Evolutionary conservation across 106 monocot species (phyloP).

Genomic region (Allium sativum): DNA sequence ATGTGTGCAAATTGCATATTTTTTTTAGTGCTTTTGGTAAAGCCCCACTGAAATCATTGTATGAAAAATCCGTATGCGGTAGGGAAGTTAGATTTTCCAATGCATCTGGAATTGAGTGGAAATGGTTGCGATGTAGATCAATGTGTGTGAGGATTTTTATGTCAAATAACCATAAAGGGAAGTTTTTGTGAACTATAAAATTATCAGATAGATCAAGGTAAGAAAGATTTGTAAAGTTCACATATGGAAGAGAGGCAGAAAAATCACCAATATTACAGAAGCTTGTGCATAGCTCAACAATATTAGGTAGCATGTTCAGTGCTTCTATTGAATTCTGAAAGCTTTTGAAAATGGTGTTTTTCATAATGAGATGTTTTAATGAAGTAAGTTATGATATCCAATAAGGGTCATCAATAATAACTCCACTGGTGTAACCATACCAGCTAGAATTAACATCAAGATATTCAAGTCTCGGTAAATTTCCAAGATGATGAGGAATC

Average conservation of each 20-base stretch:
- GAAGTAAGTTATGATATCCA: conserved; percentile 2
- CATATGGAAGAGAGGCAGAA: background rate
- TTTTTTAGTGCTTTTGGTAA: background rate
- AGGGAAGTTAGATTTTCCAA: conserved; percentile 10
- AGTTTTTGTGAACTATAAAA: background rate
- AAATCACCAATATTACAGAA: background rate
- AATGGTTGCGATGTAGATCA: background rate
- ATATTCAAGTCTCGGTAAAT: background rate
- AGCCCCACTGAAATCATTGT: background rate
- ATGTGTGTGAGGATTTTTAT: background rate
- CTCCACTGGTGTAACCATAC: no score
- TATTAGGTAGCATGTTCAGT: background rate
- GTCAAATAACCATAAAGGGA: conserved; percentile 1
- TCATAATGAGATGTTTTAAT: background rate
- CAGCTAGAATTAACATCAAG: conserved; percentile 5
- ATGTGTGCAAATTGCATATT: conserved; percentile 9
- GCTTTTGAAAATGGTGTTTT: background rate
- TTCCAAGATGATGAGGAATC: conserved; percentile 3
- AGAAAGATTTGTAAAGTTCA: background rate
- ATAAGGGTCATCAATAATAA: background rate
- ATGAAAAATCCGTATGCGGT: background rate
- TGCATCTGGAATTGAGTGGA: background rate
- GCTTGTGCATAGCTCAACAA: background rate
- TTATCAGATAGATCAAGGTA: background rate
- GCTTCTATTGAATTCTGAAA: background rate